These are phyloP conservation scores for Lantana camara DNA, from an alignment of 257 asterid species.

Conservation along the genomic window DNA sequence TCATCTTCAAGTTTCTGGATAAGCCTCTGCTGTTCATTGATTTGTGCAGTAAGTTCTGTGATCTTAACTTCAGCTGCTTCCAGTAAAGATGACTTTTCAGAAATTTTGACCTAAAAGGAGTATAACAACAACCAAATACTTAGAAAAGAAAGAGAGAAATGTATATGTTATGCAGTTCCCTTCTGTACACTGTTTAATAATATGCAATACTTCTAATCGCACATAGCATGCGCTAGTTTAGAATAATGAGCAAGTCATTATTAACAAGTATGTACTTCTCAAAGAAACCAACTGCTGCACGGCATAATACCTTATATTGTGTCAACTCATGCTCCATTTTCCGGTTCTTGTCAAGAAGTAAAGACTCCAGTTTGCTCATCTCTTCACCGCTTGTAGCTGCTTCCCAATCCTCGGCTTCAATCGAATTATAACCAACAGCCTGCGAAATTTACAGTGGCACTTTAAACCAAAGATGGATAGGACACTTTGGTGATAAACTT, in stretches of 20 bases:
- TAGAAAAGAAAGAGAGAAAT: neutral
- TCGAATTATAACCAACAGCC: conserved; percentile 99
- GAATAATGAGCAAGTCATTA: neutral
- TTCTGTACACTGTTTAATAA: conserved; percentile 2
- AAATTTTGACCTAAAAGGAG: conserved; percentile 71
- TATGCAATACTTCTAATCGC: conserved; percentile 2
- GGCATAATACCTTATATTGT: conserved; percentile 70
- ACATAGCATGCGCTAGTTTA: conserved; percentile 5
- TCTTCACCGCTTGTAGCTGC: conserved; percentile 97
- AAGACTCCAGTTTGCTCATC: conserved; percentile 94
- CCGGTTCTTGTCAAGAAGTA: conserved; percentile 96
- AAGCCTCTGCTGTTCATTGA: conserved; percentile 79
- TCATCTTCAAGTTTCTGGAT: conserved; percentile 98
- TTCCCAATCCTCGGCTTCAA: conserved; percentile 99
- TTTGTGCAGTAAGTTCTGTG: conserved; percentile 64
- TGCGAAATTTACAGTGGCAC: conserved; percentile 33
- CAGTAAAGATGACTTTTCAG: conserved; percentile 76
- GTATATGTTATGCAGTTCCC: conserved; percentile 1
- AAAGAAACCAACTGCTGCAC: conserved; percentile 15
- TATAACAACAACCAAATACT: conserved; percentile 27
- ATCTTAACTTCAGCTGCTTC: conserved; percentile 80
- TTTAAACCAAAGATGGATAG: conserved; percentile 6
- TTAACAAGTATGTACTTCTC: conserved; percentile 1
- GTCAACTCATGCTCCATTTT: conserved; percentile 99
- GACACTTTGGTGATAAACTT: conserved; percentile 4